Percentiles rank a stretch among this genome's conserved stretches.
Evolutionary conservation across 306 rosid species (phyloP).

Genomic region (Prunus kanzakura): DNA sequence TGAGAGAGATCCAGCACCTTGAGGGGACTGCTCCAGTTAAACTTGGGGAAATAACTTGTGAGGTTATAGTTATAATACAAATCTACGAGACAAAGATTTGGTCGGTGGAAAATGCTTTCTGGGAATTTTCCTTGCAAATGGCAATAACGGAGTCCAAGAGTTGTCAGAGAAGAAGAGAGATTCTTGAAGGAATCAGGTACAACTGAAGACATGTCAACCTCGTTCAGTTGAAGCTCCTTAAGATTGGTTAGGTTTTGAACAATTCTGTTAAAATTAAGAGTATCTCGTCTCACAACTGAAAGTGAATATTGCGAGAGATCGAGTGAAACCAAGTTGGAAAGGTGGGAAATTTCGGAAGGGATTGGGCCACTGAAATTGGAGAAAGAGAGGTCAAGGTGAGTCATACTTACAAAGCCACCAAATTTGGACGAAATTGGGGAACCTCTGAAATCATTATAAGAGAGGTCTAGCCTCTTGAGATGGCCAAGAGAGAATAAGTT

Average conservation of each 20-base stretch:
- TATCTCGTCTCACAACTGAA: too few species aligned
- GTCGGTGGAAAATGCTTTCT: not conserved
- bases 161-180: fast-evolving
- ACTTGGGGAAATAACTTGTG: not conserved
- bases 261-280: fast-evolving
- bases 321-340: not conserved
- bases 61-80: fast-evolving
- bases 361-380: too few species aligned
- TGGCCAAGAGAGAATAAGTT: too few species aligned
- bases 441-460: not conserved
- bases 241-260: too few species aligned
- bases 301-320: not conserved
- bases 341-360: not conserved
- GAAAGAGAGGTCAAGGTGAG: too few species aligned
- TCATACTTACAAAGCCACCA: constrained; percentile 2
- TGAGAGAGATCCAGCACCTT: fast-evolving
- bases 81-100: not conserved
- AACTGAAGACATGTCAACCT: not conserved
- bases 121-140: not conserved
- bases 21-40: too few species aligned
- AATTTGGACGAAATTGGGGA: not conserved
- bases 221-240: too few species aligned
- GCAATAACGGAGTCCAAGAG: fast-evolving
- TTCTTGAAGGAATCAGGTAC: not conserved
- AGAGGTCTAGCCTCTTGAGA: not conserved